These are phyloP conservation scores for Vicia faba DNA, from an alignment of 306 rosid species.

Conservation along the genomic window DNA sequence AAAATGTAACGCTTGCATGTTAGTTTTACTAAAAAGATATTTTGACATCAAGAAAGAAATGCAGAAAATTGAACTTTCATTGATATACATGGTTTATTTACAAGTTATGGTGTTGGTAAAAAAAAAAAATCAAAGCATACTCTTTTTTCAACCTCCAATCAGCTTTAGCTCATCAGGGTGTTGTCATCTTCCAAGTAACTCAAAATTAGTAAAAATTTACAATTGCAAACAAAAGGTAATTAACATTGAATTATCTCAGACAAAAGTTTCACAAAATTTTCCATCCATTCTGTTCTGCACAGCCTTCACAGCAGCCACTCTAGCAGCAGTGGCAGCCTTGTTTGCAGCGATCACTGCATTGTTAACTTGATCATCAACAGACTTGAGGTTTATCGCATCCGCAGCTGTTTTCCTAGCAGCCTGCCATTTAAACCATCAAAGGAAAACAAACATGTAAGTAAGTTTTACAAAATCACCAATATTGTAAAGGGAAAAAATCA, in stretches of 20 bases:
- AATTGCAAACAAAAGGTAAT: constrained; percentile 48
- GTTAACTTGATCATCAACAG: constrained; percentile 79
- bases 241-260: constrained; percentile 44
- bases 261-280: constrained; percentile 70
- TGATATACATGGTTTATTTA: constrained; percentile 73
- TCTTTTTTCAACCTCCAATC: constrained; percentile 63
- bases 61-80: constrained; percentile 51
- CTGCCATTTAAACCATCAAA: constrained; percentile 45
- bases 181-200: constrained; percentile 54
- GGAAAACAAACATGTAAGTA: background rate
- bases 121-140: constrained; percentile 41
- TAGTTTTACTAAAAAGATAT: background rate
- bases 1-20: background rate
- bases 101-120: constrained; percentile 66
- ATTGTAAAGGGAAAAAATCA: background rate
- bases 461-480: background rate
- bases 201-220: constrained; percentile 63
- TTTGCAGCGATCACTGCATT: constrained; percentile 81
- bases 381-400: constrained; percentile 63
- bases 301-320: constrained; percentile 98
- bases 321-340: constrained; percentile 88
- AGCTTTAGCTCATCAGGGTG: constrained; percentile 79
- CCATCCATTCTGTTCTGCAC: constrained; percentile 96
- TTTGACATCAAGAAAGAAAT: background rate
- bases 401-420: constrained; percentile 81